Evolutionary conservation across 2,329 filamentous ascomycete genomes (phyloP), one percentile per base, ranked within the genome.

Genomic region (Cercospora beticola): DNA sequence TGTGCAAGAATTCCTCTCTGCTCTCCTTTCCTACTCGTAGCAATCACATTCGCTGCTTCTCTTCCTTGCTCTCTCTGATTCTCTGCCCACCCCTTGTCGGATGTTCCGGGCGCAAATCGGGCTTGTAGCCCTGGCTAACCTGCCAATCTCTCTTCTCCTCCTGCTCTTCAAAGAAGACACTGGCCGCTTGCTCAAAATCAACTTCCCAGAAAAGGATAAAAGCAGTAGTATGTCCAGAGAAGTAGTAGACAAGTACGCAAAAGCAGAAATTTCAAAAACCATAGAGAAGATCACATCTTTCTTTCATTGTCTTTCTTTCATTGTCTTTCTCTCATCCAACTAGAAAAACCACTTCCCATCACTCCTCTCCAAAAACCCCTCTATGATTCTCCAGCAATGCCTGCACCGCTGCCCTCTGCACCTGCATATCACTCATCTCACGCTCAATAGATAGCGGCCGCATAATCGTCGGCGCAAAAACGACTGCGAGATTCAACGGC

Each of bases 381-480:
- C 92, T 87, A 78, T 91, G 93, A 79, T 97, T 91, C 79, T 98
- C 94, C 72, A 98, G 91, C 77, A 99, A 85, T 76, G 95, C 97
- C 82, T 97, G 94, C 73, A 98, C 90, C 5, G 93, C 93, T 72
- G 91, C 86, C 75, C 97, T 97, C 86, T 98, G 97, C 74, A 90
- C 87, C 78, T 95, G 92, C 85, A 97, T 97, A 78, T 99, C 95
- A 31, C 90, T 94, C 89, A 99, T 96, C 80, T 99, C 95, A 70
- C 93, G 89, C 79, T 97, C 93, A 70, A 98, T 87, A 76, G 90
- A 94, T 77, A 89, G 86, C 66, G 96, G 93, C 74, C 94, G 88
- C 92, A 99, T 97, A 74, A 99, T 96, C 0, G 95, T 99, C 7
- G 95, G 95, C 8, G 95, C 95, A 78, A 99, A 99, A 43, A 99